These are phyloP conservation scores for Boletus speciosus DNA, from an alignment of 768 basidiomycete species.

Conservation along the genomic window DNA sequence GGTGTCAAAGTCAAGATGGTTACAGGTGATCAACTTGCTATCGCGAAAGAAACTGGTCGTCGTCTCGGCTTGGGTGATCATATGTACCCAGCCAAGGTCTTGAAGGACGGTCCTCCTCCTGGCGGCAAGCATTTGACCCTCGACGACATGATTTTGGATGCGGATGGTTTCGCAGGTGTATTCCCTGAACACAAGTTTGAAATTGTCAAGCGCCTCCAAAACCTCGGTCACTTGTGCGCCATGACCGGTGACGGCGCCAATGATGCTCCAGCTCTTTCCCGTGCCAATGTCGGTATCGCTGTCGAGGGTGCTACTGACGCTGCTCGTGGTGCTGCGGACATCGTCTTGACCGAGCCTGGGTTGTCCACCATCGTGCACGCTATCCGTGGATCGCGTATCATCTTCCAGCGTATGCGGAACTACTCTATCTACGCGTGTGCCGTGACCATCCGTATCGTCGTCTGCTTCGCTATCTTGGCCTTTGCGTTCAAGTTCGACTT, in stretches of 20 bases:
- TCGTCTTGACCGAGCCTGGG: slow-evolving; percentile 97
- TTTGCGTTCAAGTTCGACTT: slow-evolving; percentile 98
- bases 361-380: slow-evolving; percentile 99
- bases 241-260: slow-evolving; percentile 99
- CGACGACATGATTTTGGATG: slow-evolving; percentile 99
- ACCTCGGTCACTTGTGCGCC: slow-evolving; percentile 91
- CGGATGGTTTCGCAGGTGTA: slow-evolving; percentile 97
- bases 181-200: slow-evolving; percentile 99
- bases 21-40: slow-evolving; percentile 99
- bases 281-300: slow-evolving; percentile 99
- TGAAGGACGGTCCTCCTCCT: slow-evolving; percentile 92
- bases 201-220: slow-evolving; percentile 97
- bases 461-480: slow-evolving; percentile 93
- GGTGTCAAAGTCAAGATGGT: slow-evolving; percentile 99
- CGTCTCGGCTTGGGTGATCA: slow-evolving; percentile 97
- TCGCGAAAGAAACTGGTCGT: slow-evolving; percentile 98
- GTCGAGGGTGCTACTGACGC: slow-evolving; percentile 99
- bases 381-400: slow-evolving; percentile 96
- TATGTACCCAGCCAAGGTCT: slow-evolving; percentile 99
- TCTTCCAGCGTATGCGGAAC: slow-evolving; percentile 99
- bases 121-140: slow-evolving; percentile 79
- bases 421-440: slow-evolving; percentile 97
- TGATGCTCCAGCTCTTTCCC: slow-evolving; percentile 95
- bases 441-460: slow-evolving; percentile 98
- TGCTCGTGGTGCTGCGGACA: slow-evolving; percentile 97